Base-by-base conservation (phyloP, 371 early-diverging fungal genomes). In the Synchytrium microbalum region DNA sequence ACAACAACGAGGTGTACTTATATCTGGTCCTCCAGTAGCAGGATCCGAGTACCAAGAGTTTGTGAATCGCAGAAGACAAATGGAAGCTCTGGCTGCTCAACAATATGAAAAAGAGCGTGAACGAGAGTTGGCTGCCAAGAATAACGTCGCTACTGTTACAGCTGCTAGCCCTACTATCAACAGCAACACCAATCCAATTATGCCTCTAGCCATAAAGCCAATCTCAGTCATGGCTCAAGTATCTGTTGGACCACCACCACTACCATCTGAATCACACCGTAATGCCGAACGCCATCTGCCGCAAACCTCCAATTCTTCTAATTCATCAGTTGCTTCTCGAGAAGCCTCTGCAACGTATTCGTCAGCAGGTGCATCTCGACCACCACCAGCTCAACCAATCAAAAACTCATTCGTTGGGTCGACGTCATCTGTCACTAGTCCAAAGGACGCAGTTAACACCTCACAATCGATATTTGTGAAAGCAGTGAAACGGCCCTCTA, bases 41-140 rank as follows among this genome's bases (percentile, higher is more conserved):
- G 46, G 46, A n/a, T 55, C 56, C 5, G 56, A 55, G 56, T 55
- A 55, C 24, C 56, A 55, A 55, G 56, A 55, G 56, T 55, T 55
- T 28, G 28, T 55, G 8, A 55, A 55, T 55, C 56, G 56, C 13
- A 8, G 28, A 28, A 8, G 28, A 8, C 56, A 55, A 55, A n/a
- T 55, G 25, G 56, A 55, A 55, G 46, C 46, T 38, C 46, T 38
- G 19, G 46, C 46, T 38, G 46, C 46, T 5, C 46, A 38, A 38
- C 46, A 38, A 38, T 38, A 38, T 38, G 46, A 38, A 19, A 38
- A 38, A 38, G 46, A 38, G 19, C 46, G 46, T 38, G 46, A 38
- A 38, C 46, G 46, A 5, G 46, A 38, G 46, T 10, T 10, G 46
- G 46, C 5, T 10, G 46, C 46, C 19, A n/a, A n/a, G n/a, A n/a